phyloP scores from a whole-genome alignment of 2,329 filamentous ascomycete species.

The Beauveria sp. region DNA sequence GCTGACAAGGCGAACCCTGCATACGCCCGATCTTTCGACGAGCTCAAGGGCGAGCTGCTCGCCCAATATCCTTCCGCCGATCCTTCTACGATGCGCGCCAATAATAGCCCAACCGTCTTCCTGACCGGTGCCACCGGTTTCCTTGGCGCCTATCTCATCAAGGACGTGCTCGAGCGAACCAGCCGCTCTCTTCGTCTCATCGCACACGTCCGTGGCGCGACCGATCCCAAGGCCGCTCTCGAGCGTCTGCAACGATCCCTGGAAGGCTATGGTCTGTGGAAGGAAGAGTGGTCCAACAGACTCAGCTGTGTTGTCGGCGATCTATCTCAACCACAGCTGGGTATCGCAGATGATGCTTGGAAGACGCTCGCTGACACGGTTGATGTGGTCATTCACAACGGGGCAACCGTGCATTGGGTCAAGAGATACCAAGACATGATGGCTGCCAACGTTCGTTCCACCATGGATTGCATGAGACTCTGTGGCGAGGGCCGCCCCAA shows the following conservation, averaged over 20 bases:
- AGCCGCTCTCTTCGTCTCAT: constrained; percentile 38
- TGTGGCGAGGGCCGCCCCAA: constrained; percentile 74
- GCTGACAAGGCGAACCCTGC: no score
- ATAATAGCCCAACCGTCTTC: constrained; percentile 52
- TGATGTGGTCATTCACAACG: constrained; percentile 76
- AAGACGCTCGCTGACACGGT: constrained; percentile 55
- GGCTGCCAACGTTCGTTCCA: constrained; percentile 71
- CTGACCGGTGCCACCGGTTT: constrained; percentile 77
- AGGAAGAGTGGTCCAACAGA: constrained; percentile 48
- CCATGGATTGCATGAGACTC: constrained; percentile 66
- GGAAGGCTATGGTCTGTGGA: constrained; percentile 43
- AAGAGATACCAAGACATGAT: constrained; percentile 65
- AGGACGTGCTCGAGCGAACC: constrained; percentile 55
- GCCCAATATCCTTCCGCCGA: no score
- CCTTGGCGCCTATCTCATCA: constrained; percentile 71
- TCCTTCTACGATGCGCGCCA: no score
- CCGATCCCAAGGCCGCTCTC: constrained; percentile 50
- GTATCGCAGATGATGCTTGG: constrained; percentile 59
- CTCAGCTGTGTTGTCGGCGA: constrained; percentile 67
- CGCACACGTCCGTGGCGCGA: constrained; percentile 62
- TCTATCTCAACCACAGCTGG: constrained; percentile 64
- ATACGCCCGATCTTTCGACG: constrained; percentile 33
- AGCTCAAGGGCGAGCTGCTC: constrained; percentile 25
- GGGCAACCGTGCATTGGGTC: constrained; percentile 76
- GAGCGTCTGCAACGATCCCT: constrained; percentile 74